Evolutionary conservation across 495 filamentous ascomycete species (phyloP).

Genomic region (Margaritispora aquatica): DNA sequence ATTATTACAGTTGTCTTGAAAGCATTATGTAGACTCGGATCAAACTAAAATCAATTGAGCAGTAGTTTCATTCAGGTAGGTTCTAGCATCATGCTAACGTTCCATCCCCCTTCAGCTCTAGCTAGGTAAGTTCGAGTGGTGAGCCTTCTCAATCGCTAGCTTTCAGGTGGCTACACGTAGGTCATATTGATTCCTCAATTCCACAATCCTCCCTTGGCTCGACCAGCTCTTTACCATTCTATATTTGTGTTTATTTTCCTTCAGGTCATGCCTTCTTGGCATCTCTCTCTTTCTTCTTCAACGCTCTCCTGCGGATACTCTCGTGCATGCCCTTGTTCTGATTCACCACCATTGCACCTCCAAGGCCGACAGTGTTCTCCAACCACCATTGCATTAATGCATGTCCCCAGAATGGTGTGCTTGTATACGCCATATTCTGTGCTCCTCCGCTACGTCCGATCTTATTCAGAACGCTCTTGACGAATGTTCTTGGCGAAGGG

Average conservation of each 20-base stretch:
- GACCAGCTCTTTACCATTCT: background rate
- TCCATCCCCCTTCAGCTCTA: too few relatives aligned
- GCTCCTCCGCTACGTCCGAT: conserved; percentile 73
- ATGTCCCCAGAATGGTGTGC: conserved; percentile 91
- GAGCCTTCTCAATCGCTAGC: too few relatives aligned
- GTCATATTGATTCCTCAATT: background rate
- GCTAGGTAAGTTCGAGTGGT: too few relatives aligned
- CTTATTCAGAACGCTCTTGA: conserved; percentile 70
- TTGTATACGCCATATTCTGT: conserved; percentile 68
- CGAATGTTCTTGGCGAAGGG: conserved; percentile 77
- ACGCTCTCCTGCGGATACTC: conserved; percentile 76
- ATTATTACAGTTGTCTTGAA: too few relatives aligned
- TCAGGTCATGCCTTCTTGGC: conserved; percentile 46
- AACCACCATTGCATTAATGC: conserved; percentile 81
- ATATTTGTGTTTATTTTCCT: background rate
- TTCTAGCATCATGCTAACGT: too few relatives aligned
- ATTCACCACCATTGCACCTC: conserved; percentile 52
- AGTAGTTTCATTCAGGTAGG: too few relatives aligned
- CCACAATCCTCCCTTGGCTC: background rate
- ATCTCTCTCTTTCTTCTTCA: conserved; percentile 85
- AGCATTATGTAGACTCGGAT: too few relatives aligned
- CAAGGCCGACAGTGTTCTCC: conserved; percentile 61
- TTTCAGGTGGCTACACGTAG: too few relatives aligned
- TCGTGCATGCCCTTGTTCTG: conserved; percentile 78
- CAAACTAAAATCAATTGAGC: too few relatives aligned